A percentile compares a stretch with the other conserved stretches of the same genome.
Conservation (phyloP, 768 basidiomycete species). For the Pisolithus microcarpus region DNA sequence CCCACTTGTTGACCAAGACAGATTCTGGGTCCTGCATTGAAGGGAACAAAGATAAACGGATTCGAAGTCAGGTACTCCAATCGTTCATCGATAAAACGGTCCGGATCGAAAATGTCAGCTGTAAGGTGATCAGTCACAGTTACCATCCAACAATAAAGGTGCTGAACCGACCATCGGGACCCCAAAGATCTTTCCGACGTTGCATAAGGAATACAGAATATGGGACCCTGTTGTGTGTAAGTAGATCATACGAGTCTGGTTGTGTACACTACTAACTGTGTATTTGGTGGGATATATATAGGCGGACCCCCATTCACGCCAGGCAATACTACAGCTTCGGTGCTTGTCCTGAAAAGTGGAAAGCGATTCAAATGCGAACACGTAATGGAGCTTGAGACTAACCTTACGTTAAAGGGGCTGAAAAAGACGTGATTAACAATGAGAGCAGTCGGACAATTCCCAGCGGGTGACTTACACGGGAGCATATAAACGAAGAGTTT, state of each 20-base stretch:
- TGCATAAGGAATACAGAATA: slow-evolving; percentile 30
- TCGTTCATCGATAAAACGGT: slow-evolving; percentile 56
- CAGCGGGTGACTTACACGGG: slow-evolving; percentile 21
- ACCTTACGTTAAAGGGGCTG: slow-evolving; percentile 23
- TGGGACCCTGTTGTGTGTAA: not conserved
- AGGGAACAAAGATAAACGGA: slow-evolving; percentile 64
- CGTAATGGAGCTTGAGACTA: not conserved
- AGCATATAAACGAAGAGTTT: slow-evolving; percentile 24
- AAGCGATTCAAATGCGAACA: not conserved
- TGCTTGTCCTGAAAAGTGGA: slow-evolving; percentile 15
- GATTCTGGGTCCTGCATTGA: slow-evolving; percentile 62
- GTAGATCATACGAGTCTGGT: not conserved
- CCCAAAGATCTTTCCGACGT: slow-evolving; percentile 32
- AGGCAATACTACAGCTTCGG: slow-evolving; percentile 17
- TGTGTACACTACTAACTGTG: slow-evolving; percentile 13
- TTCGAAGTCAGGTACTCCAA: slow-evolving; percentile 48
- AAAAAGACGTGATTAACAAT: not conserved
- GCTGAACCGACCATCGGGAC: slow-evolving; percentile 7
- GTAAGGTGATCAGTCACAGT: slow-evolving; percentile 13
- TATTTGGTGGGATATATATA: slow-evolving; percentile 27
- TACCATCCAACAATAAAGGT: slow-evolving; percentile 4
- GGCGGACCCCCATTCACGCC: slow-evolving; percentile 19
- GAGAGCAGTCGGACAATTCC: not conserved
- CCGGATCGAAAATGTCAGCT: slow-evolving; percentile 49
- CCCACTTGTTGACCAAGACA: slow-evolving; percentile 47